Conservation (phyloP, 1,284 basidiomycete species). For the Athelia psychrophila region DNA sequence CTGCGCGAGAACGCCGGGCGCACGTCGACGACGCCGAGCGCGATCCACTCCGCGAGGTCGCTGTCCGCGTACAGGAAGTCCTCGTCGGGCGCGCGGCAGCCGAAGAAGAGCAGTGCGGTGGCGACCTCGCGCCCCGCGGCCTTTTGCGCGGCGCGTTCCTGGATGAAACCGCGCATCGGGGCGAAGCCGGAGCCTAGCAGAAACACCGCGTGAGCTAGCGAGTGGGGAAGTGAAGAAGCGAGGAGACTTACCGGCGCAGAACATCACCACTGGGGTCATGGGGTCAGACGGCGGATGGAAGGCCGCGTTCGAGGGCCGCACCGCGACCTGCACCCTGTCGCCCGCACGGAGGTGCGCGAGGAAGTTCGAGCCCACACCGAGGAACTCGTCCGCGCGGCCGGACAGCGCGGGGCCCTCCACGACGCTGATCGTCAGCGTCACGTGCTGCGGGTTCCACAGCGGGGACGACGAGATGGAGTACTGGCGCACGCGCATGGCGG, state of each 20-base stretch:
- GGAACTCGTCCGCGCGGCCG: slow-evolving; percentile 30
- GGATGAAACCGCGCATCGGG: slow-evolving; percentile 53
- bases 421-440: slow-evolving; percentile 46
- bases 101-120: slow-evolving; percentile 45
- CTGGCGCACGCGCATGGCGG: slow-evolving; percentile 47
- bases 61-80: slow-evolving; percentile 44
- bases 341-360: slow-evolving; percentile 40
- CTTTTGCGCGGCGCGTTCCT: slow-evolving; percentile 50
- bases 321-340: slow-evolving; percentile 42
- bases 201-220: no score
- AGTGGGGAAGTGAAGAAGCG: no score
- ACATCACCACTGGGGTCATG: slow-evolving; percentile 42
- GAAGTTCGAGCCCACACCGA: slow-evolving; percentile 49
- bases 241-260: slow-evolving; percentile 35
- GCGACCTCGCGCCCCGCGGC: slow-evolving; percentile 42
- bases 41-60: slow-evolving; percentile 42
- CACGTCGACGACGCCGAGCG: slow-evolving; percentile 46
- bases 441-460: slow-evolving; percentile 40
- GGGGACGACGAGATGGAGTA: slow-evolving; percentile 56
- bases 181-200: slow-evolving; percentile 36
- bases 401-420: slow-evolving; percentile 34
- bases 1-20: slow-evolving; percentile 45
- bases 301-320: slow-evolving; percentile 36
- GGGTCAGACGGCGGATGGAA: slow-evolving; percentile 50
- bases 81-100: slow-evolving; percentile 39